Conservation (phyloP, 1,284 basidiomycete species). For the Blastosporella zonata region DNA sequence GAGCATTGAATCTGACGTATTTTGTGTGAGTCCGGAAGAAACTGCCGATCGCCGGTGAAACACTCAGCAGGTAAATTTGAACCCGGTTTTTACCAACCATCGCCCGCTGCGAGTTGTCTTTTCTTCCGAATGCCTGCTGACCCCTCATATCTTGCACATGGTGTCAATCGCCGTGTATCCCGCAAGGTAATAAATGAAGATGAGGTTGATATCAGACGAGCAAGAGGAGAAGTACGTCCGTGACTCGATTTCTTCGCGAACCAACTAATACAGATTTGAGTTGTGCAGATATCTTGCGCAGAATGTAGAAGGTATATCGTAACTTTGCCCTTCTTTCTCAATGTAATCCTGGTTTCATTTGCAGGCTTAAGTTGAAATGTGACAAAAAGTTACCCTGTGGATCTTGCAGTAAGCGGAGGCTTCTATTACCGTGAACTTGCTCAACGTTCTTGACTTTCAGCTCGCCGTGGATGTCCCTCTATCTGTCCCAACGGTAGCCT, state of each 20-base stretch:
- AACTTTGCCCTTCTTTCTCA: neutral
- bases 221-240: constrained; percentile 45
- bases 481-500: constrained; percentile 58
- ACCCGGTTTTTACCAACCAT: neutral
- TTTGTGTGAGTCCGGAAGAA: constrained; percentile 2
- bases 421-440: neutral
- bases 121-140: constrained; percentile 25
- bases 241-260: constrained; percentile 4
- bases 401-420: constrained; percentile 39
- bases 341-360: neutral
- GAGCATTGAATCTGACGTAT: constrained; percentile 3
- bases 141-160: constrained; percentile 20
- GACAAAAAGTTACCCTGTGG: constrained; percentile 60
- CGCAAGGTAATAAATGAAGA: constrained; percentile 46
- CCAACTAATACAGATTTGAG: constrained; percentile 5
- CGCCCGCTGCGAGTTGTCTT: neutral
- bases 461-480: constrained; percentile 44
- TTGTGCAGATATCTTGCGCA: constrained; percentile 47
- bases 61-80: neutral
- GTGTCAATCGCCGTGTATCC: constrained; percentile 31
- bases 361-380: constrained; percentile 65
- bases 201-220: constrained; percentile 49
- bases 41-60: constrained; percentile 3
- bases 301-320: constrained; percentile 46
- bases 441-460: constrained; percentile 19